These are phyloP conservation scores for Ceratobasidium sp. DNA, from an alignment of 1,284 basidiomycete species.

Conservation along the genomic window DNA sequence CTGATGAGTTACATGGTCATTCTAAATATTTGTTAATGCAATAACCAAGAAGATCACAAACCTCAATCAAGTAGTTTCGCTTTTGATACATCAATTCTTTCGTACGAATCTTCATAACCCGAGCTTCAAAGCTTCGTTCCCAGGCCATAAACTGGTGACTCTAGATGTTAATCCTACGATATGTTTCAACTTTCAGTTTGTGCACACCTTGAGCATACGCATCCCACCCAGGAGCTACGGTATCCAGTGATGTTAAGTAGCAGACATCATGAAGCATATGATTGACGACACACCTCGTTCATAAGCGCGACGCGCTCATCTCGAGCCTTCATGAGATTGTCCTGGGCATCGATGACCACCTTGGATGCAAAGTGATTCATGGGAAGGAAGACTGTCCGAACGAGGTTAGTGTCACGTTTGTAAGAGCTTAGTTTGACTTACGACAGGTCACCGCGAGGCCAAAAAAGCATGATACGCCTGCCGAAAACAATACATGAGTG, in stretches of 20 bases:
- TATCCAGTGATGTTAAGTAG: conserved; percentile 21
- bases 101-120: conserved; percentile 79
- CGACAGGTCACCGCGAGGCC: conserved; percentile 84
- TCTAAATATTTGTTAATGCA: neutral
- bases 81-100: conserved; percentile 87
- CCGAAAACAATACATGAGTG: neutral
- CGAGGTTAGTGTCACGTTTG: neutral
- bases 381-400: conserved; percentile 75
- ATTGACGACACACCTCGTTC: conserved; percentile 78
- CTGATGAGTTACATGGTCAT: conserved; percentile 54
- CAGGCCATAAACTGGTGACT: conserved; percentile 86
- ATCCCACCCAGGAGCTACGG: conserved; percentile 79
- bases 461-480: conserved; percentile 78
- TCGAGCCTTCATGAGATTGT: conserved; percentile 91
- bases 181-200: no score
- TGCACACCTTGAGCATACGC: conserved; percentile 87
- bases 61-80: conserved; percentile 88
- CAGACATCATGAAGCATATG: no score
- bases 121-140: conserved; percentile 90
- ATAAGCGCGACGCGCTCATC: conserved; percentile 92
- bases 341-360: conserved; percentile 85
- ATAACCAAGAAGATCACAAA: conserved; percentile 53
- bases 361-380: conserved; percentile 90
- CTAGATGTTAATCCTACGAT: neutral
- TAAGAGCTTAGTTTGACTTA: conserved; percentile 46